Base-by-base conservation (phyloP, 140 eudicot genomes). In the Stevia rebaudiana region DNA sequence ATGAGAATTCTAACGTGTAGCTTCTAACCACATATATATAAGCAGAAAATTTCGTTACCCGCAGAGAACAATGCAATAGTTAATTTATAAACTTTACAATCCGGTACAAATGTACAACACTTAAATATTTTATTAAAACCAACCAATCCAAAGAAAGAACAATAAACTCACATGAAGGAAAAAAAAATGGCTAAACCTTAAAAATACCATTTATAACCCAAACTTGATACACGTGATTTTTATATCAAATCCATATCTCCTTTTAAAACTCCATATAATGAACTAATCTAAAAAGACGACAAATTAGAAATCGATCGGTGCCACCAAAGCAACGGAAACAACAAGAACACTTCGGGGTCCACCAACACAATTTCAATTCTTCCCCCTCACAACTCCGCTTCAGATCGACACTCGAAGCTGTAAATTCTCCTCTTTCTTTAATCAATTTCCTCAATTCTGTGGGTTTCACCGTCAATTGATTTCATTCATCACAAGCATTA, bases 291-390 rank as follows among this genome's bases (percentile, higher is more conserved):
- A 30, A 3, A 57, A 57, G 47, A 56, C 13, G 23, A 69, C 48
- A 42, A 12, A 12, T 43, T 67, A 22, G 17, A 54, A 19, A 33
- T 46, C 31, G 30, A 55, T 65, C 78, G 73, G 73, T 73, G 78
- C 67, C 72, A 73, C 78, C 78, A 65, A 73, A 73, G 78, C 73
- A 62, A 73, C 78, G 76, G 70, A 61, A 41, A 73, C 78, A 3
- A 35, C 54, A 55, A 61, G 22, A 61, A 52, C 76, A 41, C 12
- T 6, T 11, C 64, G 8, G 31, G 76, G 53, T 6, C 75, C 75
- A 30, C 35, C 50, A 33, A 16, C 54, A 61, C 53, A 59, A 8
- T n/a, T 18, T 17, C 66, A 6, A 19, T 17, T 66, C 71, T 58
- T 6, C 49, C 23, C 39, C 8, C 39, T 13, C 43, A 31, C 11